These are phyloP conservation scores for Aspergillus carbonarius DNA, from an alignment of 2,329 filamentous ascomycete species.

Conservation along the genomic window DNA sequence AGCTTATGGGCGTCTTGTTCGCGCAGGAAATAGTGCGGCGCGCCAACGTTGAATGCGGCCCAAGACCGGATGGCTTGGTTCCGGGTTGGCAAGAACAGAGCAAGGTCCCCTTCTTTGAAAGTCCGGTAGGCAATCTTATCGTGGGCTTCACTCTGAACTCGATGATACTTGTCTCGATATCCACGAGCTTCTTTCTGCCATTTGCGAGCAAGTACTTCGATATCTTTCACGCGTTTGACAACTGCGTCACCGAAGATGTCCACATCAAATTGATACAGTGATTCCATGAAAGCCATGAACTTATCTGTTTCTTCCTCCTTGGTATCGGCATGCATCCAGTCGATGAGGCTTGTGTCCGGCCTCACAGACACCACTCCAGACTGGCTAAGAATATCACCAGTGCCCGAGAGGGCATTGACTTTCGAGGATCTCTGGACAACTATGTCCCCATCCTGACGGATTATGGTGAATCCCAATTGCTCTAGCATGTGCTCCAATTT, in stretches of 20 bases:
- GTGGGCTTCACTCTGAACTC: slow-evolving; percentile 78
- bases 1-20: slow-evolving; percentile 89
- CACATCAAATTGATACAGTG: slow-evolving; percentile 75
- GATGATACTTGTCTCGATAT: slow-evolving; percentile 84
- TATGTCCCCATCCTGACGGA: slow-evolving; percentile 70
- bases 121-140: slow-evolving; percentile 95
- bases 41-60: slow-evolving; percentile 98
- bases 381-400: slow-evolving; percentile 37
- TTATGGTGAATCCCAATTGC: slow-evolving; percentile 78
- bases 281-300: slow-evolving; percentile 72
- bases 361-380: slow-evolving; percentile 38
- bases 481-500: slow-evolving; percentile 81
- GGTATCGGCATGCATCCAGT: slow-evolving; percentile 75
- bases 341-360: slow-evolving; percentile 69
- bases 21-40: slow-evolving; percentile 93
- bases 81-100: slow-evolving; percentile 87
- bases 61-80: slow-evolving; percentile 94
- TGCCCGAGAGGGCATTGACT: slow-evolving; percentile 41
- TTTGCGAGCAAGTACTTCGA: slow-evolving; percentile 89
- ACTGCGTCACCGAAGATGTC: slow-evolving; percentile 82
- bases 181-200: slow-evolving; percentile 84
- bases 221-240: slow-evolving; percentile 85
- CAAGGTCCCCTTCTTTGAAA: slow-evolving; percentile 95
- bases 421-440: slow-evolving; percentile 69
- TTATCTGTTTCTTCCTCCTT: slow-evolving; percentile 66